These are phyloP conservation scores for Ulmus americana DNA, from an alignment of 331 rosid genomes.

Conservation along the genomic window DNA sequence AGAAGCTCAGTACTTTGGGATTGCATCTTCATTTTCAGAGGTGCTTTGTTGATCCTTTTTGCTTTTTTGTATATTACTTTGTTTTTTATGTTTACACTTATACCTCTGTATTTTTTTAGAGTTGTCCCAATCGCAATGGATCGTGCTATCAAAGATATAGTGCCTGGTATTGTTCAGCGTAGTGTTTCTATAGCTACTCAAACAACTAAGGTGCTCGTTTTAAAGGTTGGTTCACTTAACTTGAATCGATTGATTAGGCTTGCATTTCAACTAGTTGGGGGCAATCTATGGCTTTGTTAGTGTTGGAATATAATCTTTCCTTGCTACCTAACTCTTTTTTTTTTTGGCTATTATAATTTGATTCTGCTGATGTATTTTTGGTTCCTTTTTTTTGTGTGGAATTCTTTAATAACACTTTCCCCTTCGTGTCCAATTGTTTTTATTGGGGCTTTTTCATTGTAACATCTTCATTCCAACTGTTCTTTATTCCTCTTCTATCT, in stretches of 20 bases:
- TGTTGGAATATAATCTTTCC: background rate
- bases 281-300: background rate
- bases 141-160: constrained; percentile 89
- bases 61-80: constrained; percentile 10
- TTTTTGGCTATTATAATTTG: too few relatives aligned
- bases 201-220: constrained; percentile 94
- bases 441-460: too few relatives aligned
- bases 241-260: constrained; percentile 2
- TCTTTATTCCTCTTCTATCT: too few relatives aligned
- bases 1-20: constrained; percentile 60
- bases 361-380: too few relatives aligned
- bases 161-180: constrained; percentile 80
- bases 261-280: background rate
- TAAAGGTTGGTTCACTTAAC: constrained; percentile 53
- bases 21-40: constrained; percentile 86
- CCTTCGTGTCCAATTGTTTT: too few relatives aligned
- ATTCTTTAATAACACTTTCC: too few relatives aligned
- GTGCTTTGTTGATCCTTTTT: constrained; percentile 25
- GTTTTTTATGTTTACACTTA: constrained; percentile 8
- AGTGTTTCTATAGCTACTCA: constrained; percentile 97
- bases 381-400: too few relatives aligned
- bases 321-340: background rate
- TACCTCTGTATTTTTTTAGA: constrained; percentile 33
- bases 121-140: constrained; percentile 89
- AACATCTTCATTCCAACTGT: too few relatives aligned